Base-by-base conservation (phyloP, 2,329 filamentous ascomycete genomes). In the Biscogniauxia marginata region DNA sequence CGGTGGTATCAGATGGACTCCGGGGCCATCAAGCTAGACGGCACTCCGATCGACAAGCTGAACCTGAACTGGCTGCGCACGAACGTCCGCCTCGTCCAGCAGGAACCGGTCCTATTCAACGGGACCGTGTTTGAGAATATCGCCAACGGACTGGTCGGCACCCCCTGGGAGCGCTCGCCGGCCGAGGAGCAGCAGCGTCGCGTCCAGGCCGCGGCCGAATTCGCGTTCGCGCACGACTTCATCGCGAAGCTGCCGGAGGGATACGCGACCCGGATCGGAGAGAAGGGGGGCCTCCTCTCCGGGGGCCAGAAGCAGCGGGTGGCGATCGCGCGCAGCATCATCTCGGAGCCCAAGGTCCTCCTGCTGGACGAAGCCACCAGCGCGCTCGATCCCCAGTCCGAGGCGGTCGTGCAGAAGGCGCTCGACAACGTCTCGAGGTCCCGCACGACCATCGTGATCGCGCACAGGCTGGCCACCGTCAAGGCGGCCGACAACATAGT, bases 271-370 rank as follows among this genome's bases (percentile, higher is more conserved):
- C 67, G 90, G 3, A 91, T 96, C 24, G 93, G 93, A 21, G 89
- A 83, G 70, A 95, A 96, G 74, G 93, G 92, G 47, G 82, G 84
- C 22, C 83, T 96, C 70, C 76, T 96, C 20, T 91, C 87, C 3
- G 93, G 93, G 51, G 93, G 93, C 0, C 93, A 97, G 73, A 96
- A 96, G 69, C 93, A 97, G 74, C 88, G 93, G 54, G 86, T 97
- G 21, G 92, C 91, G 49, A 96, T 97, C 70, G 93, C 93, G 1
- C 85, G 93, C 7, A 93, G 92, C 0, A 79, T 97, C 6, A 84
- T 96, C 24, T 86, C 46, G 7, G 24, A 55, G n/a, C 56, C 56
- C 18, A 49, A 46, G 13, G 44, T 97, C 56, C 76, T 97, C 3
- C 80, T 93, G 0, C 81, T 93, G 0, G 89, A 93, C 66, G 90